Base-by-base conservation (phyloP, 1,284 basidiomycete species). In the Cerioporus squamosus region DNA sequence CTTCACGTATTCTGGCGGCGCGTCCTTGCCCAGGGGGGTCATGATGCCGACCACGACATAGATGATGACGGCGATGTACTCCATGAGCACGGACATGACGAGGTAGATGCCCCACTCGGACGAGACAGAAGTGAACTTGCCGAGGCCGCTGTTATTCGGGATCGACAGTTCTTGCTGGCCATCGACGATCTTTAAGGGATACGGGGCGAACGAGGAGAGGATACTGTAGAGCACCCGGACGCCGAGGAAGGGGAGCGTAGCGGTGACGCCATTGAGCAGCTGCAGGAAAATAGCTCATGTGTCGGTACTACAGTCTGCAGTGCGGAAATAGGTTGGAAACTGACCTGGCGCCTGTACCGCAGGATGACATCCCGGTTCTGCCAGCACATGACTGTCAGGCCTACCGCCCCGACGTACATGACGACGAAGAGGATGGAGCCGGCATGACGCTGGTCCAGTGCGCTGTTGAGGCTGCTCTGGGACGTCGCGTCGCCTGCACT, bases 61-160 rank as follows among this genome's bases (percentile, higher is more conserved):
- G 51, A 85, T 74, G 43, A 75, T 52, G 50, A 77, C 75, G 18
- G 79, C 75, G n/a, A 77, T 68, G 62, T 77, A 84, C 69, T 89
- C 87, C 80, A 82, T 82, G 45, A 87, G 59, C 40, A 85, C 74
- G 9, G 79, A 79, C 75, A 88, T 80, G 51, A 80, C 68, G 33
- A 87, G 75, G 67, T 80, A 88, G 59, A 81, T 65, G 47, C 79
- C 70, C 82, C 82, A 87, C 57, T 79, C 71, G 29, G 85, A 84
- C 7, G 77, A 81, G 31, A 81, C 61, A 46, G 81, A 74, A 63
- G 84, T 83, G 68, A 87, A 82, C 63, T 79, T 77, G 44, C 78
- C 75, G 5, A 88, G 64, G 7, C 55, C 53, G 4, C 47, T 51
- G 49, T 53, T 38, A 55, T 53, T 59, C 24, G 58, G n/a, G 2